These are phyloP conservation scores for Melampsora americana DNA, from an alignment of 1,284 basidiomycete genomes.

Conservation along the genomic window DNA sequence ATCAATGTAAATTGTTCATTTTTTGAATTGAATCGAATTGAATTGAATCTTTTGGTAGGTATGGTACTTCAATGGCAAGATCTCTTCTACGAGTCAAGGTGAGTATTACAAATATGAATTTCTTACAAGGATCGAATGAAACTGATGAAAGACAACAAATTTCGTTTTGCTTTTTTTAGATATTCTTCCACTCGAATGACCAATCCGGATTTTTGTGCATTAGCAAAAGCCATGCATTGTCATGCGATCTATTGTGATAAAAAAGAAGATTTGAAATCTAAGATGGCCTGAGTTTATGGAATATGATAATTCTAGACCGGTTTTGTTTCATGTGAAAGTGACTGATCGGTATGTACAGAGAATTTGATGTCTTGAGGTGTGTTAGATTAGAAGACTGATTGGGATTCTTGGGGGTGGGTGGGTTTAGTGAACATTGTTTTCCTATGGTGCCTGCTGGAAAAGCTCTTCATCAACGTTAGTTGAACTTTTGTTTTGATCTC, in stretches of 20 bases:
- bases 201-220: conserved; percentile 57
- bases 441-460: conserved; percentile 77
- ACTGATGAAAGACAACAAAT: too few species aligned
- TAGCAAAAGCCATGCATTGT: conserved; percentile 84
- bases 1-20: too few species aligned
- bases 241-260: conserved; percentile 77
- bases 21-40: too few species aligned
- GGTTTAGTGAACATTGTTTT: conserved; percentile 43
- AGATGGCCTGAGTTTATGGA: conserved; percentile 99
- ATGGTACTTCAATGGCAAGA: conserved; percentile 99
- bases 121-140: too few species aligned
- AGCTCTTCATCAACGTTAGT: conserved; percentile 72
- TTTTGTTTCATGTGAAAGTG: conserved; percentile 85
- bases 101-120: too few species aligned
- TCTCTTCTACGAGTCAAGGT: conserved; percentile 50
- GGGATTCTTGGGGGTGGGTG: background rate
- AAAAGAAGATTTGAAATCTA: conserved; percentile 74
- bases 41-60: conserved; percentile 96
- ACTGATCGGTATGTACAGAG: conserved; percentile 69
- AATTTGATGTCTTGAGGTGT: background rate
- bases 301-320: conserved; percentile 79
- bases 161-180: conserved; percentile 14
- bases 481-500: conserved; percentile 45
- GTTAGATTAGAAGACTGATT: conserved; percentile 10
- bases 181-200: conserved; percentile 55